Percentiles rank a stretch among this genome's conserved stretches.
phyloP scores from a whole-genome alignment of 2,329 filamentous ascomycete genomes.

The Trichoderma pleuroti region DNA sequence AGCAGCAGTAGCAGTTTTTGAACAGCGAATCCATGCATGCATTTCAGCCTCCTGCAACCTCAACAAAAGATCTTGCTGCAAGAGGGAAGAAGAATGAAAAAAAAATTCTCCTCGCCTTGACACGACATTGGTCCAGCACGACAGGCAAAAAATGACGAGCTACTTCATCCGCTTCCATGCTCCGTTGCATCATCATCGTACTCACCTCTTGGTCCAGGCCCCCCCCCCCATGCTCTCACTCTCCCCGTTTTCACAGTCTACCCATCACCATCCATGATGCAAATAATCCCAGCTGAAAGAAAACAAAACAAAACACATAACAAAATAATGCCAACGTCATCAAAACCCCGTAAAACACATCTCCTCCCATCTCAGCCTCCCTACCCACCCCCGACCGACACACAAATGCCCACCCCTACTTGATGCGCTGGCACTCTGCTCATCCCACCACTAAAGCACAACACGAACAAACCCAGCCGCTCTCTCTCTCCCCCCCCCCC shows the following conservation, averaged over 20 bases:
- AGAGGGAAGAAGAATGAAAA: neutral
- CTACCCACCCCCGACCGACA: neutral
- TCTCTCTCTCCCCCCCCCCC: neutral
- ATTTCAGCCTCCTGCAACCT: neutral
- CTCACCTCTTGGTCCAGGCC: neutral
- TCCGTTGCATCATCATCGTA: neutral
- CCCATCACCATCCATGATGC: neutral
- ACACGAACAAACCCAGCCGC: neutral
- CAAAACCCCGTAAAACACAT: neutral
- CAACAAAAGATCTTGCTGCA: neutral
- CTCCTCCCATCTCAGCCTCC: neutral
- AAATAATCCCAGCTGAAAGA: neutral
- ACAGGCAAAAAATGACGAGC: neutral
- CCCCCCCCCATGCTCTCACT: neutral
- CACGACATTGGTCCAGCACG: neutral
- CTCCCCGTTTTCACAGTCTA: neutral
- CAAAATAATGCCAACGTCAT: neutral
- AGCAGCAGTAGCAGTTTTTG: neutral
- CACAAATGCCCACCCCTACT: constrained; percentile 18
- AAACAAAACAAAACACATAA: neutral
- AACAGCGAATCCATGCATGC: neutral
- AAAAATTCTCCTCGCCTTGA: neutral
- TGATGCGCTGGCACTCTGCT: constrained; percentile 22
- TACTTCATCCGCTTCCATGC: neutral
- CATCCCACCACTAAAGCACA: constrained; percentile 6